Evolutionary conservation across 2,329 filamentous ascomycete species (phyloP), one percentile per base, ranked within the genome.

Genomic region (Aspergillus quadricinctus): DNA sequence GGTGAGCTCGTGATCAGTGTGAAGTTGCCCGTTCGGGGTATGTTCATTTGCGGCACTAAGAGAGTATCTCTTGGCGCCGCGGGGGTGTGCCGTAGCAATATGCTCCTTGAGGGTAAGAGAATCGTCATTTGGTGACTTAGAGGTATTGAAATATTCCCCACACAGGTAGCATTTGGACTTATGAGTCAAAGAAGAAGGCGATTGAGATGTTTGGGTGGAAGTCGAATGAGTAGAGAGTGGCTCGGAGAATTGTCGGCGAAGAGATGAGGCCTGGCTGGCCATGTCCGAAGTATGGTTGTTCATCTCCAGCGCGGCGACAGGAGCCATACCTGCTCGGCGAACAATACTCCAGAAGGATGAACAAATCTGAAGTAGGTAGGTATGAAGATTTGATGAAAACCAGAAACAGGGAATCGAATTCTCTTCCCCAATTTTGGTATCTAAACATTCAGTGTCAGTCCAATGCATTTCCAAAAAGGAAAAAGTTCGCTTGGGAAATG

Each of bases 201-300:
- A 73, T 17, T 68, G 67, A 14, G 72, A 72, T 19, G 66, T 65
- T 53, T 71, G 67, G 40, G 70, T 69, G 37, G 73, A 73, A 23
- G 64, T 70, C 58, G 70, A 72, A 19, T 61, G 67, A 41, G 67
- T 61, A 49, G 68, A 67, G 50, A 70, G 61, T 50, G 70, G 71
- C 52, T 75, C 73, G 59, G 73, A 75, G 57, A 73, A 73, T 63
- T 73, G 71, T 63, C 72, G 72, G 62, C 66, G 69, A 54, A 71
- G 58, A 17, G 69, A 66, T 49, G 71, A 74, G 57, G 70, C 70
- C 61, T 69, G 69, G 58, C 70, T 72, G 61, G 70, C 69, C 61
- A 72, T 62, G 56, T 72, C 69, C 29, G 72, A 72, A 56, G 69
- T 72, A 66, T 65, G 70, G 54, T 68, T 70, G 54, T 72, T 69